These are phyloP conservation scores for Ceratocystis papillata DNA, from an alignment of 2,329 filamentous ascomycete genomes.

Conservation along the genomic window DNA sequence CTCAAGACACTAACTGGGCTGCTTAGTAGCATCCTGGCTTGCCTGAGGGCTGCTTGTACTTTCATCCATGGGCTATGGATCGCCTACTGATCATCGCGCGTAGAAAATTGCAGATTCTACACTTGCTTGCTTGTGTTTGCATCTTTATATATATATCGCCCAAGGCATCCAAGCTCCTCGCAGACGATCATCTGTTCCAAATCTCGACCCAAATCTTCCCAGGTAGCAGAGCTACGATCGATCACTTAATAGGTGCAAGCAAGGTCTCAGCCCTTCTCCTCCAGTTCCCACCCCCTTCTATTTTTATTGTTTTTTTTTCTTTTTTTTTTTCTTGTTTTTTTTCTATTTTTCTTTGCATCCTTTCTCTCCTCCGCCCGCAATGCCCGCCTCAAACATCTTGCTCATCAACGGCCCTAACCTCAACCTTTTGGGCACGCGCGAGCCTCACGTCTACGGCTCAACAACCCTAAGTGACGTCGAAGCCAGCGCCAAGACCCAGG, in stretches of 20 bases:
- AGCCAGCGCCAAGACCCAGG: conserved; percentile 39
- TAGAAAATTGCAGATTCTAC: background rate
- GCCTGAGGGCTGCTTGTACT: background rate
- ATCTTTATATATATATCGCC: background rate
- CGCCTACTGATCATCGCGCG: background rate
- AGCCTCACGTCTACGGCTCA: conserved; percentile 62
- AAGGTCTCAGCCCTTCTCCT: background rate
- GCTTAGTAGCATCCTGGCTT: background rate
- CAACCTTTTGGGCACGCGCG: conserved; percentile 64
- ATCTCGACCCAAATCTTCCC: background rate
- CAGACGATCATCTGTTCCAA: background rate
- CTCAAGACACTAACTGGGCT: background rate
- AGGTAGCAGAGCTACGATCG: background rate
- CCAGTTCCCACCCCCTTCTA: background rate
- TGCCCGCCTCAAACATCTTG: conserved; percentile 44
- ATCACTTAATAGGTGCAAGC: background rate
- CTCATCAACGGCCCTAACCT: conserved; percentile 76
- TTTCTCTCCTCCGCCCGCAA: background rate
- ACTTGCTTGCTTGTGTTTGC: background rate
- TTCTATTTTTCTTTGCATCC: background rate
- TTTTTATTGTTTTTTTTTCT: background rate
- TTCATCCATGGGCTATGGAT: background rate
- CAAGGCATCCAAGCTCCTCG: background rate
- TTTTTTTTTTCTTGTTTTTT: background rate
- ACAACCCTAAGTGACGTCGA: conserved; percentile 57